Base-by-base conservation (phyloP, 805 yeast genomes). In the Tetrapisispora iriomotensis region DNA sequence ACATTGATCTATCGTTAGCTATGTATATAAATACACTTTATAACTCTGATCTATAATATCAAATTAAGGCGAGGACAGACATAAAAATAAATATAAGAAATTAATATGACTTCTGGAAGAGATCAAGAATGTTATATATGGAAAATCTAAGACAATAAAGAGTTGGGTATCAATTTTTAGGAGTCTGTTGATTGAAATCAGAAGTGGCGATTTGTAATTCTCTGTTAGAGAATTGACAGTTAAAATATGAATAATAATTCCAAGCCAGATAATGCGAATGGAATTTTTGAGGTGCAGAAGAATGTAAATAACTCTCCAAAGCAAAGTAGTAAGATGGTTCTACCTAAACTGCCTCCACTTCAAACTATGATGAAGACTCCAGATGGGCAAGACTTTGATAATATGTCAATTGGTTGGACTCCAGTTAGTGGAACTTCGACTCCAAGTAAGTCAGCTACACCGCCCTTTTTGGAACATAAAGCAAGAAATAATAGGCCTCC, bases 341-440 rank as follows among this genome's bases (percentile, higher is more conserved):
- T 58, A 25, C 62, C 62, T 1, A 45, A 47, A 31, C 43, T 58
- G 29, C 61, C 62, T 15, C 62, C 62, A 6, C 42, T 58, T 29
- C 41, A 46, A 21, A 56, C 60, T 8, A 39, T 50, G 8, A 48
- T 50, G 32, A 32, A 37, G 6, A 57, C 51, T 8, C 29, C 23
- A 24, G 33, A 29, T 6, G 20, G 25, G 7, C 6, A 20, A n/a
- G 36, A 25, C 6, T 7, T 34, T 14, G 49, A 41, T 7, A 47
- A 45, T 14, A 30, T 45, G 4, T 39, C 54, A 3, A 50, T 50
- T 24, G 55, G 54, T 3, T 52, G 55, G 56, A 47, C 56, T 1
- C 53, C 50, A 14, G 40, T 49, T 19, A 45, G 40, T 20, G 33
- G 27, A 9, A 42, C 13, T 23, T 33, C 36, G 2, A 23, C 36